Base-by-base conservation (phyloP, 176 grass and related monocot genomes). In the Juncus inflexus region DNA sequence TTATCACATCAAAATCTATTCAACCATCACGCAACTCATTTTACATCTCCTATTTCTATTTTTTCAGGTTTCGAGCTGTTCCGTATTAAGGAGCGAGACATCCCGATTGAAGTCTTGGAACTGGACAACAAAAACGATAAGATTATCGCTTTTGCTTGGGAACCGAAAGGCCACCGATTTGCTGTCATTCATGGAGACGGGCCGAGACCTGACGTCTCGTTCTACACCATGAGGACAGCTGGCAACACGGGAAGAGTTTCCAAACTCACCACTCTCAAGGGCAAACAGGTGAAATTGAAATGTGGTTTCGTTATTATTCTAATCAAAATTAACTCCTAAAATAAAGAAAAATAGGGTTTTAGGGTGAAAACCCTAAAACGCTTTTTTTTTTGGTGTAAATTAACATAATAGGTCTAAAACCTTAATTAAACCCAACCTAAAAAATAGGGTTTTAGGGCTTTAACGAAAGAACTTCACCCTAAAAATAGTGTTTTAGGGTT, bases 121-220 rank as follows among this genome's bases (percentile, higher is more conserved):
- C 74, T 96, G 5, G 91, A 96, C 35, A 96, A 96, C 58, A 96
- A 96, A 67, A 96, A 96, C 67, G 91, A 96, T 74, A 96, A 96
- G 64, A 90, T 96, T 35, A 81, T 96, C 64, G 91, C 91, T 62
- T 96, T 96, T 60, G 87, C 91, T 53, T 96, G 91, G 91, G 91
- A 96, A 63, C 91, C 91, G 35, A 90, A 75, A 68, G 91, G 91
- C 7, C 91, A 96, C 13, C 79, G 91, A 13, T 96, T 96, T 79
- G 91, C 84, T 63, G 79, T 96, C 50, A 90, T 96, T 64, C 91
- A 96, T 39, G 91, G 91, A 10, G 91, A 96, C 66, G 74, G 87
- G 40, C 91, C 91, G 55, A 77, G 77, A 52, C 87, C 91, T 60
- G 87, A 96, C 53, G 70, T 96, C 69, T 90, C 87, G 41, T 85